A percentile compares a stretch with the other conserved stretches of the same genome.
Evolutionary conservation across 169 alveolate genomes (phyloP).

Genomic region (Plasmodium reichenowi): DNA sequence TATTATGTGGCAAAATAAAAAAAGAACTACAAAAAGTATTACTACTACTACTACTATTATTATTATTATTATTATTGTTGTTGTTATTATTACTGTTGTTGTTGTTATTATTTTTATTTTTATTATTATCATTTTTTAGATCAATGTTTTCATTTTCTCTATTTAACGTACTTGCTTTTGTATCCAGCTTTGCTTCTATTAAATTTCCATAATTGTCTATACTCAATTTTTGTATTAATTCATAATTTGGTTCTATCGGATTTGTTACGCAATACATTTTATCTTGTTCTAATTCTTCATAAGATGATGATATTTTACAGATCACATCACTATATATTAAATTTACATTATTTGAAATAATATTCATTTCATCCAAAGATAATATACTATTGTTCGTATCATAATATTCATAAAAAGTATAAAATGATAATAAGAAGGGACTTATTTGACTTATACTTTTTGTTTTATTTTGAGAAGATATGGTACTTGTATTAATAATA

Average conservation of each 20-base stretch:
- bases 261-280: slow-evolving; percentile 52
- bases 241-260: slow-evolving; percentile 70
- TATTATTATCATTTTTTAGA: no score
- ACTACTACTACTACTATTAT: no score
- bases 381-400: slow-evolving; percentile 62
- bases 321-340: slow-evolving; percentile 65
- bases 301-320: slow-evolving; percentile 32
- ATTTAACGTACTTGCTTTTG: neutral
- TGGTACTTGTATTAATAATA: slow-evolving; percentile 60
- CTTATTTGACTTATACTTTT: slow-evolving; percentile 76
- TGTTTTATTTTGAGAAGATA: slow-evolving; percentile 60
- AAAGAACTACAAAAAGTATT: slow-evolving; percentile 2
- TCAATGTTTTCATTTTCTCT: no score
- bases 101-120: no score
- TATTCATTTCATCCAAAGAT: slow-evolving; percentile 39
- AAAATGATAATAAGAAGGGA: slow-evolving; percentile 80
- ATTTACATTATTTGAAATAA: slow-evolving; percentile 27
- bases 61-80: slow-evolving; percentile 34
- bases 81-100: neutral
- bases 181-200: slow-evolving; percentile 18
- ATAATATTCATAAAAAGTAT: slow-evolving; percentile 78
- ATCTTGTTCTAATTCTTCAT: slow-evolving; percentile 54
- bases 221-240: slow-evolving; percentile 48
- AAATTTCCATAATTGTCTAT: slow-evolving; percentile 73
- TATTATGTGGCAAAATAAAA: slow-evolving; percentile 69